Evolutionary conservation across 2,329 filamentous ascomycete species (phyloP), one percentile per base, ranked within the genome.

Genomic region (Tolypocladium inflatum): DNA sequence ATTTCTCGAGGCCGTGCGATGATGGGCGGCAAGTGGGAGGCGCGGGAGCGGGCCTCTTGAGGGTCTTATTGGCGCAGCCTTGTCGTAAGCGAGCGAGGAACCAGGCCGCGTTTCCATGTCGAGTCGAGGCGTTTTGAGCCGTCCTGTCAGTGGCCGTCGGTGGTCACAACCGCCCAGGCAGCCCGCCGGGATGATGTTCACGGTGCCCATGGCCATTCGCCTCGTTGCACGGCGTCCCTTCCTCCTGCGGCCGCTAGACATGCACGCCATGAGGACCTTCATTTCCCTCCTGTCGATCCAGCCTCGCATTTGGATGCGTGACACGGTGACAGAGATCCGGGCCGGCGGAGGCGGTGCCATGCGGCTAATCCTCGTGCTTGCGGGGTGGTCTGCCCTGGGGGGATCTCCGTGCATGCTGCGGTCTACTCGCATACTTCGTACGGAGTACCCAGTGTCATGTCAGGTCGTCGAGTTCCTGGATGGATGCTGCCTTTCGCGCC

Each of bases 231-330:
- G n/a, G 2, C 41, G 38, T 23, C 41, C 7, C 52, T 42, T 30
- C 50, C 55, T 45, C 37, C 55, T 52, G 55, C 26, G 23, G 55
- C 58, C 55, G 43, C 52, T 57, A 55, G 37, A 37, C 50, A 54
- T 59, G 58, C 58, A 57, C 45, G 55, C 57, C 57, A 56, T 56
- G 57, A 51, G 54, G 41, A 30, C 54, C 57, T 59, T 57, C 55
- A 59, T 59, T 59, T 57, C 58, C 55, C 38, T 54, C 55, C 52
- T 33, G 50, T 38, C 55, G 55, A 59, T 59, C 57, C 19, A 54
- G 48, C 41, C 50, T 59, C 55, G 48, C 54, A 59, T 59, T 59
- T 59, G 48, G 48, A 51, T 51, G 48, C 48, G 48, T 51, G 48
- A 26, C 48, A 51, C n/a, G 52, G 48, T 51, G 48, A 17, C 48